Base-by-base conservation (phyloP, 306 rosid genomes). In the Fragaria vesca region DNA sequence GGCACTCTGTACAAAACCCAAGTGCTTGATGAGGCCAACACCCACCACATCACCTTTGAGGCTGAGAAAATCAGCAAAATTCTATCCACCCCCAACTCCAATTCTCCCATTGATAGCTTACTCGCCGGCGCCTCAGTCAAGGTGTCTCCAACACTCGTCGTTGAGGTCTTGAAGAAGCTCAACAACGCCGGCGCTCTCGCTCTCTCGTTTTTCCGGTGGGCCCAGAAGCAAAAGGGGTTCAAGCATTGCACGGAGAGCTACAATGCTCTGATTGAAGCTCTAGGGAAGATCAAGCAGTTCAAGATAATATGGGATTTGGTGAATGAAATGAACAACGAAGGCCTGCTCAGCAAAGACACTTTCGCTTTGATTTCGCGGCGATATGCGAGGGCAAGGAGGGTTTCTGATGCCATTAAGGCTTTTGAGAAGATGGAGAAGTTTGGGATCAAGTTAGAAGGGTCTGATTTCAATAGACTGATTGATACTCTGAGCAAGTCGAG, bases 231-330 rank as follows among this genome's bases (percentile, higher is more conserved):
- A 43, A 55, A 79, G 8, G 96, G 91, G 46, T 90, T 94, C 81
- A 71, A 81, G 26, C 83, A 89, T 55, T 87, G 46, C 62, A 75
- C 88, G 2, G 91, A 90, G 55, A 73, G 75, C 79, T 94, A 90
- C 75, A 86, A 89, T 68, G 85, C 85, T 28, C 62, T 94, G 84
- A 89, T 94, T 63, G 97, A 94, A 76, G 88, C 96, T 17, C 81
- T 94, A 69, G 94, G 93, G 55, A 94, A 91, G 87, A 91, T 94
- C 83, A 89, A 76, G 68, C 98, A 91, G 85, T 94, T 90, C 83
- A 94, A 83, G 67, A 68, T 89, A 86, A 72, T 90, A 10, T 94
- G 97, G 98, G 78, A 85, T 68, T 67, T 94, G 85, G 93, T 91
- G 43, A 76, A 77, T 45, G 98, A 94, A 32, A 91, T 94, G 98